Evolutionary conservation across 805 yeast genomes (phyloP), one percentile per base, ranked within the genome.

Genomic region (Wickerhamomyces queroliae): DNA sequence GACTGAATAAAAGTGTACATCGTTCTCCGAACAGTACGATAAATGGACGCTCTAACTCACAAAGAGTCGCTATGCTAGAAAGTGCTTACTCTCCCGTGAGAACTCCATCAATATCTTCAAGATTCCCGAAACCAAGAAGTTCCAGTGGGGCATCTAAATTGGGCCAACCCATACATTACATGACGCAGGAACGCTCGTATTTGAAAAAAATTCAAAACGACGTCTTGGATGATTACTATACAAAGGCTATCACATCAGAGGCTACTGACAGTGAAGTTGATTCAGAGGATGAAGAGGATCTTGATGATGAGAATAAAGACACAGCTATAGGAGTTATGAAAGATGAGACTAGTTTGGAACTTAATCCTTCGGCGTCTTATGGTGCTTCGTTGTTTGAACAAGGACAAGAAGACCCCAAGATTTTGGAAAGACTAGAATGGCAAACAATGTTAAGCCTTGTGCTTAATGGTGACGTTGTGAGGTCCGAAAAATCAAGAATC

Each of bases 391-490:
- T 49, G 0, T 19, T 49, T 10, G 55, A 53, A 15, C 39, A 42
- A 23, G 44, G 49, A 5, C 42, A 53, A 35, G 53, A 61, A 4
- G 60, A 63, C 39, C 61, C 67, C 7, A 47, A 53, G 19, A 78
- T 82, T 7, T 52, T 79, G 10, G 97, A 89, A 55, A 71, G 98
- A 36, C 66, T 90, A 11, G 96, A 89, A 62, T 93, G 99, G 99
- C 98, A 93, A 61, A 76, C 91, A 0, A 88, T 93, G 95, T 69
- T 93, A 36, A 74, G 85, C 10, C 74, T 89, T 3, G 98, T 93
- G 4, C 72, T 93, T 26, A 91, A 95, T 3, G 98, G 99, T 49
- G 98, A 93, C 60, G 95, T 93, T 39, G 89, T 93, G 17, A 76
- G 83, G 26, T 82, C 91, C 11, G 99, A 93, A 55, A 93, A 91